Conservation (phyloP, 306 rosid genomes). For the Fragaria vesca region DNA sequence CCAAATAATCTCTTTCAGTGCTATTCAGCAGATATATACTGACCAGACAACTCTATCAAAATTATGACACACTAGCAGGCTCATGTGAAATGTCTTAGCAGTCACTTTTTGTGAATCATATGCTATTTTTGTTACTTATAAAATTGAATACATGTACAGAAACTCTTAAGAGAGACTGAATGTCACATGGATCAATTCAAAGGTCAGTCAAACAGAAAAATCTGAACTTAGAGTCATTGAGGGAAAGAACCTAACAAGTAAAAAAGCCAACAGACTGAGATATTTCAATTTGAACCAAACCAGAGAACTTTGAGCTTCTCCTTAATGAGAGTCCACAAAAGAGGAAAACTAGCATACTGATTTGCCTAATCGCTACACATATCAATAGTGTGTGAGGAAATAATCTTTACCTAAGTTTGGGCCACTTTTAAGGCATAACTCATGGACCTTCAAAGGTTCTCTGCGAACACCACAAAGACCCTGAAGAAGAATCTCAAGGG, state of each 20-base stretch:
- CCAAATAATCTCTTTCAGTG: not conserved
- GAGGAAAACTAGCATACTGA: not conserved
- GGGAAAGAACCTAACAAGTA: not conserved
- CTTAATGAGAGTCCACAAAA: too few species aligned
- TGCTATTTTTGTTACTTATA: not conserved
- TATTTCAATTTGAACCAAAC: too few species aligned
- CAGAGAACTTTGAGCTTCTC: too few species aligned
- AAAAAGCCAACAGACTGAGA: not conserved
- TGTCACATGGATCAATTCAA: not conserved
- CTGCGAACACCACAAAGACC: conserved; percentile 90
- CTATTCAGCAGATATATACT: not conserved
- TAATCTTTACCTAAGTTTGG: conserved; percentile 64
- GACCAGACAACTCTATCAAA: not conserved
- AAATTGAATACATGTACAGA: not conserved
- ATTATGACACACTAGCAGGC: not conserved
- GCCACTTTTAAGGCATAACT: conserved; percentile 81
- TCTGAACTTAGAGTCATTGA: not conserved
- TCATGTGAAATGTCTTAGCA: not conserved
- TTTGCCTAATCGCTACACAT: not conserved
- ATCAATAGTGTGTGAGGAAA: conserved; percentile 2
- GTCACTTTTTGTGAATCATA: not conserved
- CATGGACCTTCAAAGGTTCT: conserved; percentile 81
- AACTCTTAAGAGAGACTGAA: not conserved
- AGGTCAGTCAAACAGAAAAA: not conserved
- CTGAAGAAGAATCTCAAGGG: conserved; percentile 94